phyloP scores from a whole-genome alignment of 2,329 filamentous ascomycete genomes.

The Penicillium sp. region DNA sequence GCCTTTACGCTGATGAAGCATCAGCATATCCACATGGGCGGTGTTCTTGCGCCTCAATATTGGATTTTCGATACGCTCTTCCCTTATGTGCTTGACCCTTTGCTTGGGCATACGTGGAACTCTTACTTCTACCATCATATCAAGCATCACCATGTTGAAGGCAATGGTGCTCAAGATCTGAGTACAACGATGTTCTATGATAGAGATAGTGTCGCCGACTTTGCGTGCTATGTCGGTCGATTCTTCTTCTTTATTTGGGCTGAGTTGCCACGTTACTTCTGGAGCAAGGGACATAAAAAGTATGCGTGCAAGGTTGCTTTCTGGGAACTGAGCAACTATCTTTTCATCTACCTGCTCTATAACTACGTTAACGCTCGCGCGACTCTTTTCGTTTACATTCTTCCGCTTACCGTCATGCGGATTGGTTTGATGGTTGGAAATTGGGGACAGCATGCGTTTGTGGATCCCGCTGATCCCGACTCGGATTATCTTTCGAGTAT shows the following conservation, averaged over 20 bases:
- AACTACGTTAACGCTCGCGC: conserved; percentile 53
- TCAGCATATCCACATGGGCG: conserved; percentile 78
- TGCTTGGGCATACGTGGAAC: conserved; percentile 84
- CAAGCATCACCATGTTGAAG: conserved; percentile 82
- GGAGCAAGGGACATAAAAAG: conserved; percentile 58
- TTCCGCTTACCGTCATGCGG: conserved; percentile 67
- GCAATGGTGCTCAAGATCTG: conserved; percentile 74
- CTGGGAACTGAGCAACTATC: conserved; percentile 63
- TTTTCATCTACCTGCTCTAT: conserved; percentile 53
- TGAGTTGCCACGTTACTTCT: conserved; percentile 73
- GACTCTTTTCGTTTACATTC: conserved; percentile 63
- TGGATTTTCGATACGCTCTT: conserved; percentile 63
- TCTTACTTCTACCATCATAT: conserved; percentile 84
- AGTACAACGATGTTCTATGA: conserved; percentile 76
- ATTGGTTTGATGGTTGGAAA: conserved; percentile 78
- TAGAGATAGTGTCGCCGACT: conserved; percentile 65
- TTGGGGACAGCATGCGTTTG: conserved; percentile 81
- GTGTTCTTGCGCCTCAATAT: conserved; percentile 60
- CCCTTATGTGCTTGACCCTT: conserved; percentile 71
- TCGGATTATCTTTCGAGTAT: conserved; percentile 79
- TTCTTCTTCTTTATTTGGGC: conserved; percentile 75
- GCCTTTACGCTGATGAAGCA: conserved; percentile 81
- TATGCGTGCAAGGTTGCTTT: conserved; percentile 58
- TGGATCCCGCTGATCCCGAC: conserved; percentile 71
- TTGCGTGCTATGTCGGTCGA: conserved; percentile 69